Conservation (phyloP, 352 stramenopile genomes). For the Phytophthora fragariaefolia region DNA sequence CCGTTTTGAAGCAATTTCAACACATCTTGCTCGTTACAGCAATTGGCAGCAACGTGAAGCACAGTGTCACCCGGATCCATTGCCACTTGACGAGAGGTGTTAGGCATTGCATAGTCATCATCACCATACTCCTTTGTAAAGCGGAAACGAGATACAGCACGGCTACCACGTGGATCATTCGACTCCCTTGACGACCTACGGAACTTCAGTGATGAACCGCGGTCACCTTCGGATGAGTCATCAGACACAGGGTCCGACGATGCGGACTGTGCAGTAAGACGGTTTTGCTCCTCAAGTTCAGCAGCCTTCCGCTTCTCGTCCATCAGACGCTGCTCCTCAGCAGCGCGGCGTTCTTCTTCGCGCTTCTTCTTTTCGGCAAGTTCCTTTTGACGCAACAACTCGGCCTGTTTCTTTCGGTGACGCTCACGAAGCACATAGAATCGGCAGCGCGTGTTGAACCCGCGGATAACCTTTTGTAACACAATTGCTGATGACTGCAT, state of each 20-base stretch:
- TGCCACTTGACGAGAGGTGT: conserved; percentile 74
- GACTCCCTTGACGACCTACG: conserved; percentile 19
- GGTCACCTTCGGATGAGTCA: conserved; percentile 70
- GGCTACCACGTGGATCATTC: conserved; percentile 34
- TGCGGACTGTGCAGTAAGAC: conserved; percentile 62
- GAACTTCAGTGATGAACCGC: conserved; percentile 40
- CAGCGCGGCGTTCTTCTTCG: conserved; percentile 43
- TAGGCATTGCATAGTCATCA: conserved; percentile 50
- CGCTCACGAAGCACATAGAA: conserved; percentile 62
- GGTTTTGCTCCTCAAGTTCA: conserved; percentile 65
- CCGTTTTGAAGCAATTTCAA: conserved; percentile 88
- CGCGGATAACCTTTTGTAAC: conserved; percentile 69
- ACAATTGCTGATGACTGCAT: conserved; percentile 54
- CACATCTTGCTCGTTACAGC: conserved; percentile 87
- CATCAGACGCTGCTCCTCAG: conserved; percentile 36
- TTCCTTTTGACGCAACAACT: conserved; percentile 47
- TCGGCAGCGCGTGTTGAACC: conserved; percentile 62
- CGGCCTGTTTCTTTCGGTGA: conserved; percentile 54
- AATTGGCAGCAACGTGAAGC: conserved; percentile 87
- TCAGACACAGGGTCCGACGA: conserved; percentile 80
- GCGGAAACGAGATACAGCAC: conserved; percentile 72
- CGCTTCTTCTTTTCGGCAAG: conserved; percentile 41
- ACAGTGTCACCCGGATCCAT: conserved; percentile 90
- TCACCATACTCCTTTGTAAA: conserved; percentile 85
- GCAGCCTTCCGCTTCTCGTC: conserved; percentile 58